phyloP scores from a whole-genome alignment of 345 rosid species.

The Conringia planisiliqua region DNA sequence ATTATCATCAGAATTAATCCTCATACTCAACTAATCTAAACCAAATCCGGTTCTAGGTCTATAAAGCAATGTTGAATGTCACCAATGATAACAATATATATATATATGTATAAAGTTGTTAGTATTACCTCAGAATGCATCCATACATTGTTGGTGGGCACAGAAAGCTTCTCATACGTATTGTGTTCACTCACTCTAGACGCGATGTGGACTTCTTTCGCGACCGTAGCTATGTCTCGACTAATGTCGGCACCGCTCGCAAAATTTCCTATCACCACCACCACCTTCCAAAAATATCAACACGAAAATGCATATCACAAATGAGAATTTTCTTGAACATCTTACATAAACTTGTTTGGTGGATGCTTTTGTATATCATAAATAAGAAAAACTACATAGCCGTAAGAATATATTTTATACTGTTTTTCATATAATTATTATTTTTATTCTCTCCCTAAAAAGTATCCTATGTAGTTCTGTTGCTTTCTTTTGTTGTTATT shows the following conservation, averaged over 20 bases:
- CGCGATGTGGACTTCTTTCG: conserved; percentile 76
- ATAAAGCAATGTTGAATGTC: too few species aligned
- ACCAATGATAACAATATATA: too few species aligned
- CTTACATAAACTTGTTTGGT: not conserved
- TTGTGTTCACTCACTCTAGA: conserved; percentile 45
- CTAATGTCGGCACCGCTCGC: conserved; percentile 65
- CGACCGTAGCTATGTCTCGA: conserved; percentile 57
- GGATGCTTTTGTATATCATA: not conserved
- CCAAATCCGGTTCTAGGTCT: too few species aligned
- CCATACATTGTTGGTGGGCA: conserved; percentile 52
- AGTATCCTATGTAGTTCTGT: not conserved
- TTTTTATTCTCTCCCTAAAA: not conserved
- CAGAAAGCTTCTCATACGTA: conserved; percentile 40
- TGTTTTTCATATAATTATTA: not conserved
- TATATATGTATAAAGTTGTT: too few species aligned
- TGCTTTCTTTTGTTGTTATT: not conserved
- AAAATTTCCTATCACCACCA: conserved; percentile 59
- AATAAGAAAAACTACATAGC: not conserved
- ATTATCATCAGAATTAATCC: too few species aligned
- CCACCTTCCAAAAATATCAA: conserved; percentile 43
- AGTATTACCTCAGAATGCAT: conserved; percentile 67
- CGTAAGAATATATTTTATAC: not conserved
- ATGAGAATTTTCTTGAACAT: not conserved
- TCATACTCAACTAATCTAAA: too few species aligned
- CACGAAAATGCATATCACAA: not conserved